These are phyloP conservation scores for Globisporangium echinulatum DNA, from an alignment of 352 stramenopile species.

Conservation along the genomic window DNA sequence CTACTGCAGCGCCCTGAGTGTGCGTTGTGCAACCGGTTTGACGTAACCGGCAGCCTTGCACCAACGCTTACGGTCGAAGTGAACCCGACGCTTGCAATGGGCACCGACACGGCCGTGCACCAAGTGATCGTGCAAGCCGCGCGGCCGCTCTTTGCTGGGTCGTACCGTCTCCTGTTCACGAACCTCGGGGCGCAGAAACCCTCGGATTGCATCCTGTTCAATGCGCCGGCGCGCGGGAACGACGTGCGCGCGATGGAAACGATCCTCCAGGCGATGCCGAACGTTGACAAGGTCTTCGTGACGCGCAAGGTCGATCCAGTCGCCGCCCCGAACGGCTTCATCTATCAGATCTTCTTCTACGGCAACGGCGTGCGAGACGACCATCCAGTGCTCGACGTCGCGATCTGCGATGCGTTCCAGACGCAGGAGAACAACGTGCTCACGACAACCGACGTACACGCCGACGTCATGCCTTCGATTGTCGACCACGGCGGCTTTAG, in stretches of 20 bases:
- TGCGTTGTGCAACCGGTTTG: constrained; percentile 29
- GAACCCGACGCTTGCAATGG: constrained; percentile 48
- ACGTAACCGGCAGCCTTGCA: constrained; percentile 23
- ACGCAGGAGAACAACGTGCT: constrained; percentile 63
- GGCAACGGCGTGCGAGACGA: constrained; percentile 55
- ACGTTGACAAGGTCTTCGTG: constrained; percentile 79
- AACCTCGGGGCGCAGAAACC: constrained; percentile 25
- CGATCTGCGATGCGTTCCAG: constrained; percentile 42
- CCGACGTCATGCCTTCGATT: constrained; percentile 24
- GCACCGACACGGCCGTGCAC: constrained; percentile 67
- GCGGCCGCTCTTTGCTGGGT: constrained; percentile 46
- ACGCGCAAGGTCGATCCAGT: constrained; percentile 28
- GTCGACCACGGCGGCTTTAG: constrained; percentile 49
- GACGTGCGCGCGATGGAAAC: constrained; percentile 43
- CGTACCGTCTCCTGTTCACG: constrained; percentile 45
- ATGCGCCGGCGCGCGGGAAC: constrained; percentile 34
- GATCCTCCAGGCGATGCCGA: constrained; percentile 45
- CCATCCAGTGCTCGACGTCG: constrained; percentile 16
- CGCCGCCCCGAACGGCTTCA: constrained; percentile 41
- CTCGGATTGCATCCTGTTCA: constrained; percentile 56
- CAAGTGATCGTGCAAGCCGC: constrained; percentile 49
- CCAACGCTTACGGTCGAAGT: constrained; percentile 26
- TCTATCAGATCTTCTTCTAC: constrained; percentile 75
- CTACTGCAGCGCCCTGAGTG: constrained; percentile 14
- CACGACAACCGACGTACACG: constrained; percentile 26